Evolutionary conservation across 2,329 filamentous ascomycete genomes (phyloP), one percentile per base, ranked within the genome.

Genomic region (Orbilia javanica): DNA sequence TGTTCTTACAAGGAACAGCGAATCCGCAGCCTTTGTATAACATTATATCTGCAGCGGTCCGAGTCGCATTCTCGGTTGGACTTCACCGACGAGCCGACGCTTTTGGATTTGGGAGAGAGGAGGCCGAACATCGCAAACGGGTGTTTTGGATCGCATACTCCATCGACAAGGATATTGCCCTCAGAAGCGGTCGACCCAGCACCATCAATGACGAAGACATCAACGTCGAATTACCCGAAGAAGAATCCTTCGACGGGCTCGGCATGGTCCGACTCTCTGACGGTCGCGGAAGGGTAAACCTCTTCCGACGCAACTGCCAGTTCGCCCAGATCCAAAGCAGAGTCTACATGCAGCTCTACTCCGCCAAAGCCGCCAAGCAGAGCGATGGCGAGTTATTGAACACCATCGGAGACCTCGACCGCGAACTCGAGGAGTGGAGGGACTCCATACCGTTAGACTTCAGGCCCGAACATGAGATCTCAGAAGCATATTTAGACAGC

Each of bases 21-120:
- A 99, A 98, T 82, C 96, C 95, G 0, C 96, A 99, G 81, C 95
- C 96, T 0, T 92, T 93, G 1, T 97, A 96, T 83, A 91, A 97
- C 82, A 88, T 98, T 62, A 91, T 98, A 31, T 93, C 95, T 4
- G 93, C 94, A 11, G 96, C 96, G 2, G 95, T 98, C 80, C 89
- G 96, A 65, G 87, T 97, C 20, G 92, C 95, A 0, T 95, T 98
- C 83, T 97, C 92, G 82, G 97, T 99, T 82, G 96, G 96, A 20
- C 87, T 99, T 39, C 96, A 99, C 85, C 97, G 97, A 85, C 90
- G 92, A 66, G 95, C 94, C 3, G 93, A 93, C 5, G 93, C 93
- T 1, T 98, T 98, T 85, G 96, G 96, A 80, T 87, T 99, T 50
- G 97, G 97, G 81, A 91, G 93, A 0, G 91, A 96, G 53, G 96